phyloP scores from a whole-genome alignment of 805 yeast genomes.

The Candida takata region DNA sequence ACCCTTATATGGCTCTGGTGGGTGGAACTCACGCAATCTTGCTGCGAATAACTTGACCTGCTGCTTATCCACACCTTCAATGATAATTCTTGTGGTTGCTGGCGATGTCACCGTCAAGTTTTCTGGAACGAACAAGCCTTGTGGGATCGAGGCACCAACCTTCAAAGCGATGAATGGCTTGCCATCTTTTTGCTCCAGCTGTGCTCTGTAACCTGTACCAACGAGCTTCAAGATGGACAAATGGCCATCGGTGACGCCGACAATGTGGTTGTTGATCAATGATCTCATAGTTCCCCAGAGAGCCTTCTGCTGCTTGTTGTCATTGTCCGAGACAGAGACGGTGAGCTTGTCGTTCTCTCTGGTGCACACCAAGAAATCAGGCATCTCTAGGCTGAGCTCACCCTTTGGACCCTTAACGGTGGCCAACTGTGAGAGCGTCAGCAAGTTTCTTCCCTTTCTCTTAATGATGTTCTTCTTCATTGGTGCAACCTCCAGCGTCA shows the following conservation, averaged over 20 bases:
- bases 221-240: slow-evolving; percentile 78
- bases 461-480: slow-evolving; percentile 51
- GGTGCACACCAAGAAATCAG: slow-evolving; percentile 56
- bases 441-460: slow-evolving; percentile 57
- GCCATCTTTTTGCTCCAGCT: slow-evolving; percentile 49
- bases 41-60: slow-evolving; percentile 87
- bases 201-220: slow-evolving; percentile 96
- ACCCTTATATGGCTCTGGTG: slow-evolving; percentile 98
- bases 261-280: slow-evolving; percentile 64
- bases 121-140: slow-evolving; percentile 69
- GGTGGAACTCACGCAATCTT: slow-evolving; percentile 73
- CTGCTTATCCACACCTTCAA: slow-evolving; percentile 87
- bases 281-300: slow-evolving; percentile 96
- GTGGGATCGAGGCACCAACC: slow-evolving; percentile 81
- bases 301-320: slow-evolving; percentile 62
- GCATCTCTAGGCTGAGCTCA: slow-evolving; percentile 50
- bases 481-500: slow-evolving; percentile 39
- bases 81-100: slow-evolving; percentile 73
- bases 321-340: slow-evolving; percentile 52
- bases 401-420: slow-evolving; percentile 78
- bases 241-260: slow-evolving; percentile 93
- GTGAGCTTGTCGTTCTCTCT: slow-evolving; percentile 34
- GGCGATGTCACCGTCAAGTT: slow-evolving; percentile 73
- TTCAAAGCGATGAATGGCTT: slow-evolving; percentile 62
- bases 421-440: slow-evolving; percentile 51